Conservation (phyloP, 495 filamentous ascomycete genomes). For the Chaetomium cochliodes region DNA sequence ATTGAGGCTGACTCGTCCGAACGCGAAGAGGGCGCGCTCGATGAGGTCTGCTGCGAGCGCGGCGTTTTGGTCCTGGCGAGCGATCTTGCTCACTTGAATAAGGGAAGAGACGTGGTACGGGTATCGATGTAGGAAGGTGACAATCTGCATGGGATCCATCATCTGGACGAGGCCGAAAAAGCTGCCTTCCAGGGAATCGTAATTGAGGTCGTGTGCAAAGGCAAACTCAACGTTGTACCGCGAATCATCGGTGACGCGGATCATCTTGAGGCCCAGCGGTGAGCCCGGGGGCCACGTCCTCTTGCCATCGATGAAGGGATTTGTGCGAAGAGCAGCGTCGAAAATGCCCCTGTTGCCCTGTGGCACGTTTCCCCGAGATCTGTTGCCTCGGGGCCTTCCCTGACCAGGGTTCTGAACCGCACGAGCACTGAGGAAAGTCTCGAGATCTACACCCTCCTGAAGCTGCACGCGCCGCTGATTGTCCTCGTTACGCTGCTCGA, state of each 20-base stretch:
- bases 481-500: conserved; percentile 52
- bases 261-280: conserved; percentile 83
- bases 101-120: conserved; percentile 91
- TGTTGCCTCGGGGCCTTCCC: conserved; percentile 29
- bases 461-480: conserved; percentile 48
- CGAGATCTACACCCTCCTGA: conserved; percentile 60
- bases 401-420: conserved; percentile 51
- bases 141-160: conserved; percentile 68
- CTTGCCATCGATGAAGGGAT: conserved; percentile 84
- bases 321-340: conserved; percentile 68
- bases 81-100: conserved; percentile 88
- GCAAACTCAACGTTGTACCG: conserved; percentile 63
- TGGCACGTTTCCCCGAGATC: no score
- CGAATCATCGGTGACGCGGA: conserved; percentile 50
- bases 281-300: conserved; percentile 85
- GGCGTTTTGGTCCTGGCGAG: conserved; percentile 83
- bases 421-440: conserved; percentile 60
- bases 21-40: conserved; percentile 88
- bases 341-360: conserved; percentile 43
- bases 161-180: conserved; percentile 79
- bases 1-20: conserved; percentile 80
- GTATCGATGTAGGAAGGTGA: conserved; percentile 45
- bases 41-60: conserved; percentile 82
- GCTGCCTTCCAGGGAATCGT: conserved; percentile 69
- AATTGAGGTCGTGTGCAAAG: conserved; percentile 72